Evolutionary conservation across 2,329 filamentous ascomycete species (phyloP).

Genomic region (Septoria linicola): DNA sequence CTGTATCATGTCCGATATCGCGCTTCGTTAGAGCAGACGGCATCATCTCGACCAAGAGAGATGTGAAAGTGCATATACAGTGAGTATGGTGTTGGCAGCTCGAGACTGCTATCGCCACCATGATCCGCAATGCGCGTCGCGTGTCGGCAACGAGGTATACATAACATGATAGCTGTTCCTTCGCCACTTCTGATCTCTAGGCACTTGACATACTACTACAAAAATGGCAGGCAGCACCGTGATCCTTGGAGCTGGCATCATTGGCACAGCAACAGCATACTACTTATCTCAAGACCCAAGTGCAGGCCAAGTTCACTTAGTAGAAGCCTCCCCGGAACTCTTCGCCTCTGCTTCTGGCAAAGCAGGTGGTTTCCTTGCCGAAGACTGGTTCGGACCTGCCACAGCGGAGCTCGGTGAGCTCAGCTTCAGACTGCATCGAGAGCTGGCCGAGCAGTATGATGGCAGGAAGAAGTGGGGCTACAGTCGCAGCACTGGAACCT

Average conservation of each 20-base stretch:
- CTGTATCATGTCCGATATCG: too few relatives aligned
- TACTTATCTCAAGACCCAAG: slow-evolving; percentile 56
- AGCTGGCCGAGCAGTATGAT: slow-evolving; percentile 59
- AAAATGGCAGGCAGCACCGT: slow-evolving; percentile 47
- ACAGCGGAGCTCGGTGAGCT: slow-evolving; percentile 61
- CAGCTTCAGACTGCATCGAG: slow-evolving; percentile 67
- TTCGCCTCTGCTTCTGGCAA: slow-evolving; percentile 73
- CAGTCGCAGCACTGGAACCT: slow-evolving; percentile 55
- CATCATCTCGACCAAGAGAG: too few relatives aligned
- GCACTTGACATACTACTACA: background rate
- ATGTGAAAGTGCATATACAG: too few relatives aligned
- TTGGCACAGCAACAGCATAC: slow-evolving; percentile 69
- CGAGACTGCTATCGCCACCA: too few relatives aligned
- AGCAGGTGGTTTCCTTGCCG: slow-evolving; percentile 71
- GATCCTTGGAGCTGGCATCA: slow-evolving; percentile 69
- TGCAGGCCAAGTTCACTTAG: slow-evolving; percentile 51
- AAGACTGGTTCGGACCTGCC: slow-evolving; percentile 55
- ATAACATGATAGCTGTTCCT: background rate
- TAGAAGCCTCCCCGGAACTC: slow-evolving; percentile 59
- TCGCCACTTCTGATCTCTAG: background rate
- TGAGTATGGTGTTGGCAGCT: too few relatives aligned
- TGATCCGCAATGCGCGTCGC: too few relatives aligned
- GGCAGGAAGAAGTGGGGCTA: slow-evolving; percentile 62
- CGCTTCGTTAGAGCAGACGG: too few relatives aligned
- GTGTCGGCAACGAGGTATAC: background rate